Conservation (phyloP, 345 rosid genomes). For the Salix purpurea region DNA sequence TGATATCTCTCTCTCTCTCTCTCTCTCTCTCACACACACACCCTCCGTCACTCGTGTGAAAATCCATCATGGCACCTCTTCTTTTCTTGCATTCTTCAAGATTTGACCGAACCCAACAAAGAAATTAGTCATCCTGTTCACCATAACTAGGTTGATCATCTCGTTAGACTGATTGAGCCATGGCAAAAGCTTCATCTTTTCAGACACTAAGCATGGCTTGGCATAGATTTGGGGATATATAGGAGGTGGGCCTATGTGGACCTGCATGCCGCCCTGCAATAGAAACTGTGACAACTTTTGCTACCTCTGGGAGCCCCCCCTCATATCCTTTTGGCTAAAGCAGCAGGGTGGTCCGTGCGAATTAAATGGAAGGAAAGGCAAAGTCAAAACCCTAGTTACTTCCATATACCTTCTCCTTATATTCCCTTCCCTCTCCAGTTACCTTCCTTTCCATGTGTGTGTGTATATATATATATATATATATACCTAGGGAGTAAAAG, state of each 20-base stretch:
- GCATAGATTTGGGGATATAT: neutral
- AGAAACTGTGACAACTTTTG: neutral
- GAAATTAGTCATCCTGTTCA: no score
- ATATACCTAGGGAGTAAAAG: neutral
- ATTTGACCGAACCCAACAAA: no score
- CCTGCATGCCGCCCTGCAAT: constrained; percentile 10
- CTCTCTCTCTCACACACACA: no score
- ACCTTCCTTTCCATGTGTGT: neutral
- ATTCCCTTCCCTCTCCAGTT: neutral
- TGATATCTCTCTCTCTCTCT: no score
- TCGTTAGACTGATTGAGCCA: no score
- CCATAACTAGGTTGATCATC: no score
- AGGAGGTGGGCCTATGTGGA: neutral
- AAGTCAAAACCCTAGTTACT: constrained; percentile 1
- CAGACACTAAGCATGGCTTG: neutral
- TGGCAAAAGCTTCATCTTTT: neutral
- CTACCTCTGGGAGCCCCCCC: neutral
- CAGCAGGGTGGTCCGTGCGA: constrained; percentile 3
- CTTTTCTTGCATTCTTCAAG: no score
- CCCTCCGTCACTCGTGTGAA: no score
- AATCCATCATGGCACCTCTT: no score
- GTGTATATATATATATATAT: no score
- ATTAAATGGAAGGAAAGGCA: neutral
- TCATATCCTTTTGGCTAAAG: neutral
- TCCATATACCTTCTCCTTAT: neutral